Conservation (phyloP, 352 stramenopile species). For the Phytophthora rubi region DNA sequence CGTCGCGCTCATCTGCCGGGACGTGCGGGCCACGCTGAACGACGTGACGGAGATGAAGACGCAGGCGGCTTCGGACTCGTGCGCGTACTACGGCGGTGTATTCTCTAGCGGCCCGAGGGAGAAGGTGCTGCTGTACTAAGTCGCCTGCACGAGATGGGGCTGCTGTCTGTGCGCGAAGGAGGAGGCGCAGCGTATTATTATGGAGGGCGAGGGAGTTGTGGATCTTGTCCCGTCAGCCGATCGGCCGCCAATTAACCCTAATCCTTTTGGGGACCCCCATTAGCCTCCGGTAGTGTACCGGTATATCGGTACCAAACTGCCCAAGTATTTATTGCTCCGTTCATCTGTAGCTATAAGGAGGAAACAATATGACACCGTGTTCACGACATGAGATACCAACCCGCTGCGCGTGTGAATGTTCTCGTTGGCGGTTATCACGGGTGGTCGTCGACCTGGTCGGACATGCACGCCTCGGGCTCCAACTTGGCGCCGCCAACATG, state of each 20-base stretch:
- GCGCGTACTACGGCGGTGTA: conserved; percentile 9
- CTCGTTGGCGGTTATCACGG: neutral
- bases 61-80: neutral
- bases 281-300: too few relatives aligned
- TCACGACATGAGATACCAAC: neutral
- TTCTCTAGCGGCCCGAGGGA: conserved; percentile 20
- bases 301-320: too few relatives aligned
- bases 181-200: too few relatives aligned
- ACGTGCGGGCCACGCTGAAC: conserved; percentile 49
- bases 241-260: too few relatives aligned
- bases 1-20: conserved; percentile 54
- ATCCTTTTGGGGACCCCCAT: too few relatives aligned
- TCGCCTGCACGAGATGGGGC: neutral
- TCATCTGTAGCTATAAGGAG: neutral
- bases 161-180: too few relatives aligned
- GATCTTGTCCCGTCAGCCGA: too few relatives aligned
- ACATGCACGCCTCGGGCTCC: neutral
- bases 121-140: conserved; percentile 40
- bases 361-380: neutral
- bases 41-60: conserved; percentile 23
- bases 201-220: too few relatives aligned
- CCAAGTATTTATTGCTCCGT: conserved; percentile 3
- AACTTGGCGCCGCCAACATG: neutral
- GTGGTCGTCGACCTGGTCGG: neutral
- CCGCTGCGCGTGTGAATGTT: neutral